Base-by-base conservation (phyloP, 2,329 filamentous ascomycete species). In the Ramichloridium luteum region DNA sequence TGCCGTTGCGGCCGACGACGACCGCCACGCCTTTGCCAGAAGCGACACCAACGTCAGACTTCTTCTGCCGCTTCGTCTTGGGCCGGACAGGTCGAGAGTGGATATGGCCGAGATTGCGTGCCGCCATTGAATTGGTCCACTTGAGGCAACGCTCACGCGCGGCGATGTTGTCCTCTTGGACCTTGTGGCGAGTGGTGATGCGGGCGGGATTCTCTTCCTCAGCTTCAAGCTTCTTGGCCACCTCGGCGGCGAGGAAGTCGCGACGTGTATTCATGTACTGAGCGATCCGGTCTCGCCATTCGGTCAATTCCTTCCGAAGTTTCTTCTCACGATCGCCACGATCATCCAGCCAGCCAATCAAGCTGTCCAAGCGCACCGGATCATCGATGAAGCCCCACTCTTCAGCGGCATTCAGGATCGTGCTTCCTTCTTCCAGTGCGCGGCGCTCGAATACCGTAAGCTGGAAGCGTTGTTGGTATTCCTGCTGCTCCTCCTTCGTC, bases 381-480 rank as follows among this genome's bases (percentile, higher is more conserved):
- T 90, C 80, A 22, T 88, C 81, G 47, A 84, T 85, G 59, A 83
- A 98, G 8, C 81, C 90, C 86, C 90, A 98, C 55, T 96, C 80
- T 9, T 64, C 61, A 2, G 88, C 83, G 31, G 70, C 77, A 37
- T 71, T 74, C 3, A 96, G 72, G 46, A 77, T 80, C 1, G 84
- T 92, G 0, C 68, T 57, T 4, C 85, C 86, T 60, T 98, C 90
- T 55, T 98, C 90, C 36, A 69, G 64, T 47, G 74, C 72, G 60
- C 93, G 93, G 37, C 90, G 79, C 56, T 94, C 80, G 0, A 77
- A 74, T 1, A 93, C 76, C 2, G 81, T 93, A 62, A 86, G 79
- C 43, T 78, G 70, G 57, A 90, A 90, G 42, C 76, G 73, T 36
- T 70, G 68, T 50, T 73, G 70, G 55, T 94, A 93, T 50, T 83